phyloP scores from a whole-genome alignment of 192 early-diverging fungal species.

The Lobosporangium transversale region DNA sequence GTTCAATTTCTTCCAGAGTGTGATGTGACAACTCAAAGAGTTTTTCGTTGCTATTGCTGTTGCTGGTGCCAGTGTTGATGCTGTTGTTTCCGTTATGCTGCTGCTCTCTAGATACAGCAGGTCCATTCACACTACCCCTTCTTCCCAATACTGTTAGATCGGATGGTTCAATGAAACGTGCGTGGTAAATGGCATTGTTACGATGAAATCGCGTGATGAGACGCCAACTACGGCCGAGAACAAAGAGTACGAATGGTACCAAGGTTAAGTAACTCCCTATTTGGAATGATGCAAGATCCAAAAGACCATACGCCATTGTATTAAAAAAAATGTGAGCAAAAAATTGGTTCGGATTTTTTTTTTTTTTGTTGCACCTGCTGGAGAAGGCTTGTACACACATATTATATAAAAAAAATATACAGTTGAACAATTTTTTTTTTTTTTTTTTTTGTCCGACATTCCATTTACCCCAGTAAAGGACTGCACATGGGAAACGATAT shows the following conservation, averaged over 20 bases:
- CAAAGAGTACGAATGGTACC: slow-evolving; percentile 28
- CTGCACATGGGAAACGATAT: slow-evolving; percentile 20
- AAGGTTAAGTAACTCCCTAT: slow-evolving; percentile 19
- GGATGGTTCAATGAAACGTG: slow-evolving; percentile 35
- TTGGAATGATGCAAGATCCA: too few relatives aligned
- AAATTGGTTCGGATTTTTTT: neutral
- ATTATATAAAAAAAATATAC: too few relatives aligned
- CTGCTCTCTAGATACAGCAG: neutral
- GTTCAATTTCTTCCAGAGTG: slow-evolving; percentile 10
- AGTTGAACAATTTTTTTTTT: neutral
- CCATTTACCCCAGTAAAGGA: slow-evolving; percentile 21
- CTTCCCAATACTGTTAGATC: slow-evolving; percentile 19
- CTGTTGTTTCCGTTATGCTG: neutral
- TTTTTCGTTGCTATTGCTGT: neutral
- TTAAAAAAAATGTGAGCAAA: neutral
- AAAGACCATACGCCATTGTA: neutral
- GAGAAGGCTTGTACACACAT: too few relatives aligned
- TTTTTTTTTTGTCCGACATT: neutral
- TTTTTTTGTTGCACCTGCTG: neutral
- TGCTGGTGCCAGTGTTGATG: neutral
- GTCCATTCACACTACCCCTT: neutral
- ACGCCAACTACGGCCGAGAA: slow-evolving; percentile 33
- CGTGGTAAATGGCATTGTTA: slow-evolving; percentile 37
- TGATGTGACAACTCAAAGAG: slow-evolving; percentile 15
- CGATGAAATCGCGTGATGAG: slow-evolving; percentile 39